Conservation (phyloP, 345 rosid species). For the Linum lewisii region DNA sequence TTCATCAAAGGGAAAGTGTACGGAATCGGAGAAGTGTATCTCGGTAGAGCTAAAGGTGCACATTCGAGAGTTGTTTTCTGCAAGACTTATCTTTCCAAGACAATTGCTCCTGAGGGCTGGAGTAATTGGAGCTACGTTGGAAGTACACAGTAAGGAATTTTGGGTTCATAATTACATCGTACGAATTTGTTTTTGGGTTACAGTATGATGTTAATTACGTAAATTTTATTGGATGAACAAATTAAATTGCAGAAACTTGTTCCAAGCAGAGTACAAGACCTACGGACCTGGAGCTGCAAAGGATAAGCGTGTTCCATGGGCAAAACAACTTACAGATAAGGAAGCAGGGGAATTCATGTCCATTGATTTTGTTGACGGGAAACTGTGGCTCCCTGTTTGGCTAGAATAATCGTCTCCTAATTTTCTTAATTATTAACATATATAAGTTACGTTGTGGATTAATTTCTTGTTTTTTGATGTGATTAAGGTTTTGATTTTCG, state of each 20-base stretch:
- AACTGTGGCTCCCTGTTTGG: conserved; percentile 73
- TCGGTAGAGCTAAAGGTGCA: conserved; percentile 77
- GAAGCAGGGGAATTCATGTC: conserved; percentile 52
- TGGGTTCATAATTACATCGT: background rate
- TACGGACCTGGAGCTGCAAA: conserved; percentile 76
- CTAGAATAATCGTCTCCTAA: background rate
- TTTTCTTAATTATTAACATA: background rate
- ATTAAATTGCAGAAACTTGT: conserved; percentile 32
- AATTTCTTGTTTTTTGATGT: no score
- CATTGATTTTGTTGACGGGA: conserved; percentile 62
- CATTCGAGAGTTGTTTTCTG: conserved; percentile 61
- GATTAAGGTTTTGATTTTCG: no score
- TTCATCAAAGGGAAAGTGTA: conserved; percentile 63
- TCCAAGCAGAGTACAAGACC: conserved; percentile 60
- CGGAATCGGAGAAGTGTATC: conserved; percentile 47
- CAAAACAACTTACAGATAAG: conserved; percentile 47
- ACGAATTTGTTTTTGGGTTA: background rate
- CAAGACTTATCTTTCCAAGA: conserved; percentile 54
- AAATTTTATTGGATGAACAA: no score
- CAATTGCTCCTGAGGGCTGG: conserved; percentile 67
- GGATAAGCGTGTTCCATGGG: conserved; percentile 38
- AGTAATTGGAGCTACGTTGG: conserved; percentile 75
- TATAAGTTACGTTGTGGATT: no score
- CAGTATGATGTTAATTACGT: no score
- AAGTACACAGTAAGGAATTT: conserved; percentile 39